These are phyloP conservation scores for Purpureocillium takamizusanense DNA, from an alignment of 2,329 filamentous ascomycete genomes.

Conservation along the genomic window DNA sequence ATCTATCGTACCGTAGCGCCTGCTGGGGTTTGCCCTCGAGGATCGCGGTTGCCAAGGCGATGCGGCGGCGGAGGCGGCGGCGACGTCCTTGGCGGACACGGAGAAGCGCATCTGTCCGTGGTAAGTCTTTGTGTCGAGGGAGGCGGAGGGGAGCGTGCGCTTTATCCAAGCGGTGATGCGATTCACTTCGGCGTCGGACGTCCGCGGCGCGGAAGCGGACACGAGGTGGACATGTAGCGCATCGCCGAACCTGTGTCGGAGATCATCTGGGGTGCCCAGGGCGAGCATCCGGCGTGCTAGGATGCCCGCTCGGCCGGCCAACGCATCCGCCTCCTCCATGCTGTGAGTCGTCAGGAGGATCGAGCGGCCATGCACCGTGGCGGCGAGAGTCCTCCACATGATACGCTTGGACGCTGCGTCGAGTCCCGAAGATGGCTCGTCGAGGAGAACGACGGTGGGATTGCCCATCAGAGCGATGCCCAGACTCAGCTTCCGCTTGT, in stretches of 20 bases:
- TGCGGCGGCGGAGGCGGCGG: constrained; percentile 4
- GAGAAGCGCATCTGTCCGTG: constrained; percentile 86
- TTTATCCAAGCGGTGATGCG: constrained; percentile 58
- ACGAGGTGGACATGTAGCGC: constrained; percentile 76
- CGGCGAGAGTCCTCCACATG: constrained; percentile 81
- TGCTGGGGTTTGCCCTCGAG: not conserved
- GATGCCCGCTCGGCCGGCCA: constrained; percentile 78
- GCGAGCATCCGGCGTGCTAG: constrained; percentile 81
- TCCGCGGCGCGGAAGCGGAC: constrained; percentile 64
- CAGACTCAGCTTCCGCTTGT: constrained; percentile 84
- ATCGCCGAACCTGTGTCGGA: constrained; percentile 69
- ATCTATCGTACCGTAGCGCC: not conserved
- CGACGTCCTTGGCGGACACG: constrained; percentile 45
- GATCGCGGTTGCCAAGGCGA: not conserved
- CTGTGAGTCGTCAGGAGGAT: constrained; percentile 85
- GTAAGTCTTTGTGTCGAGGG: constrained; percentile 64
- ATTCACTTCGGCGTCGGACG: constrained; percentile 58
- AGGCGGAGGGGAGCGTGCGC: constrained; percentile 50
- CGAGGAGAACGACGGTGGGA: constrained; percentile 75
- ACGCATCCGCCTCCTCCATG: constrained; percentile 90
- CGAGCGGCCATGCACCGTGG: constrained; percentile 67
- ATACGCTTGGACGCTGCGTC: constrained; percentile 85
- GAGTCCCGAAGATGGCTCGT: constrained; percentile 82
- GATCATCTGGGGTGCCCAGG: constrained; percentile 62
- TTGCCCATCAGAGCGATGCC: constrained; percentile 92